Conservation (phyloP, 2,329 filamentous ascomycete species). For the Dryadomyces quercivorus region DNA sequence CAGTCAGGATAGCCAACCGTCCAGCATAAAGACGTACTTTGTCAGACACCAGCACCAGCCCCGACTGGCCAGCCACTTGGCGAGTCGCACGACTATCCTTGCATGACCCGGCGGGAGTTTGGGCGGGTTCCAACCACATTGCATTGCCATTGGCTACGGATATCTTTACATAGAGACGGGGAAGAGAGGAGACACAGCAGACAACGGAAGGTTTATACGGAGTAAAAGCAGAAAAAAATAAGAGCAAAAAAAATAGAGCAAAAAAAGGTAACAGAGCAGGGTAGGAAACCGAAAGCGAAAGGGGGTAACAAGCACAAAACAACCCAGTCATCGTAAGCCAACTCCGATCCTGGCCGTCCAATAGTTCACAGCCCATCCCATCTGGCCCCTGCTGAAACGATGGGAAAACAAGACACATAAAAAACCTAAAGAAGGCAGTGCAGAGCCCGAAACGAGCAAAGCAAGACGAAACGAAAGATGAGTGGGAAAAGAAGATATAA, state of each 20-base stretch:
- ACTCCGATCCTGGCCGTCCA: constrained; percentile 5
- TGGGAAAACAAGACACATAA: neutral
- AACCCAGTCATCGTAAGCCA: constrained; percentile 1
- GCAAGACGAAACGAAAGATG: neutral
- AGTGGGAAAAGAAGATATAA: neutral
- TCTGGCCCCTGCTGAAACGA: constrained; percentile 1
- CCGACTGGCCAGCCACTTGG: neutral
- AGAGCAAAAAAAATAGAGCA: neutral
- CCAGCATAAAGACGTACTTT: neutral
- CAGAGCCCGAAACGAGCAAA: neutral
- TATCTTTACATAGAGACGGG: neutral
- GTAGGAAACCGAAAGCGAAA: neutral
- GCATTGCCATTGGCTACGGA: neutral
- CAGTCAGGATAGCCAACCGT: too few relatives aligned
- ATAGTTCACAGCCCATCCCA: neutral
- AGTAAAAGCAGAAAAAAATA: neutral
- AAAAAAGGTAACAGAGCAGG: neutral
- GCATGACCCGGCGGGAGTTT: neutral
- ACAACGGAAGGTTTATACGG: neutral
- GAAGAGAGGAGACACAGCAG: neutral
- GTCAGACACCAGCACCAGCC: neutral
- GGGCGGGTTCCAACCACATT: too few relatives aligned
- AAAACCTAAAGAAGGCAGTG: neutral
- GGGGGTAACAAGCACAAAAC: neutral
- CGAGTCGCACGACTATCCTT: neutral